Base-by-base conservation (phyloP, 164 flowering plant genomes). In the Chimonanthus salicifolius region DNA sequence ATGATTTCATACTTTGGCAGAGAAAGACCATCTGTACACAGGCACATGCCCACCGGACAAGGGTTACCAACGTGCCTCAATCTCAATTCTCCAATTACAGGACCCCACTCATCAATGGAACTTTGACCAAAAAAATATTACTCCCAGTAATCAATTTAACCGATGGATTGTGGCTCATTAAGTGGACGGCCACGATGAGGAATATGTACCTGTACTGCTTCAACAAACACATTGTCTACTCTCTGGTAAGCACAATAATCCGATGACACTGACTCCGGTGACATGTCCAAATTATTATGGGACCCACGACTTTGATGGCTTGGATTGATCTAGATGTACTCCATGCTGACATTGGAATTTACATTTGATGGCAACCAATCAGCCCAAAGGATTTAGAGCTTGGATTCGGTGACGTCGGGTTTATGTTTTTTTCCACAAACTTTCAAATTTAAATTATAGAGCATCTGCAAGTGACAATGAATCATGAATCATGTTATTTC, bases 231-330 rank as follows among this genome's bases (percentile, higher is more conserved):
- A 54, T 54, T 54, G 60, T 54, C 60, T 3, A 54, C 16, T 54
- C 11, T 4, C 21, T 3, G 33, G 46, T 18, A 10, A 33, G 33
- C 33, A 63, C 44, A 3, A 63, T 33, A 6, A 33, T 63, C 66
- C 44, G 21, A 63, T 33, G 44, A 63, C 7, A 18, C 44, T 21
- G 44, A 9, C 11, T 63, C 20, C 7, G 3, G 66, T 7, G 11
- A 4, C 3, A 9, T 21, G 7, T 20, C 10, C 45, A 6, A 33
- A 7, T 33, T 63, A n/a, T 4, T 18, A 44, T 63, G 66, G 66
- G 46, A 7, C 66, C 66, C 66, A 63, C 9, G 33, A 63, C 44
- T n/a, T 63, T 43, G 66, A 63, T 63, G 66, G 66, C 21, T 63
- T 10, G 44, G 66, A 33, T 63, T 63, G 10, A 7, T 20, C 5